These are phyloP conservation scores for Hansenula lynferdii DNA, from an alignment of 1,139 yeast genomes.

Conservation along the genomic window DNA sequence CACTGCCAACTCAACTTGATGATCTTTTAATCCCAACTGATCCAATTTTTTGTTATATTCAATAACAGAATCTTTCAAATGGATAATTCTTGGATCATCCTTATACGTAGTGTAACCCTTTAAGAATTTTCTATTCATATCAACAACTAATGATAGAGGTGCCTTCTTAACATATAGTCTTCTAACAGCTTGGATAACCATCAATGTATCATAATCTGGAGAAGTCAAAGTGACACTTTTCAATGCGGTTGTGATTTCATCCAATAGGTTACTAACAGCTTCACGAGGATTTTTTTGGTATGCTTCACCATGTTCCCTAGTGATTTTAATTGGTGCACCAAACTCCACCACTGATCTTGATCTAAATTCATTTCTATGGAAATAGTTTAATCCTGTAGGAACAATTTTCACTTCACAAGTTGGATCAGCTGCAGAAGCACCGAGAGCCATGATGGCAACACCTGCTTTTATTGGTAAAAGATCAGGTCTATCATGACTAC, in stretches of 20 bases:
- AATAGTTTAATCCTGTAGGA: conserved; percentile 75
- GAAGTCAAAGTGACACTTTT: conserved; percentile 72
- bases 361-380: conserved; percentile 71
- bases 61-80: conserved; percentile 46
- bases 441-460: conserved; percentile 77
- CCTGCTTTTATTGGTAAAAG: conserved; percentile 74
- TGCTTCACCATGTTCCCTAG: conserved; percentile 43
- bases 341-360: conserved; percentile 75
- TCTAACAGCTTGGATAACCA: conserved; percentile 74
- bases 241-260: conserved; percentile 50
- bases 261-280: conserved; percentile 52
- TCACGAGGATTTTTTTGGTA: conserved; percentile 54
- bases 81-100: conserved; percentile 51
- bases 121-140: conserved; percentile 64
- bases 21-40: conserved; percentile 62
- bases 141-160: conserved; percentile 64
- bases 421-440: conserved; percentile 61
- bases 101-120: conserved; percentile 59
- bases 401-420: conserved; percentile 53
- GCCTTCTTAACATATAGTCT: conserved; percentile 56
- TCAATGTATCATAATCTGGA: conserved; percentile 69
- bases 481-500: conserved; percentile 77
- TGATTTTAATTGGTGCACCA: conserved; percentile 62
- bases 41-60: conserved; percentile 49
- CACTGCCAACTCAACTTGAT: conserved; percentile 50